phyloP scores from a whole-genome alignment of 1,284 basidiomycete species.

The Bjerkandera adusta region DNA sequence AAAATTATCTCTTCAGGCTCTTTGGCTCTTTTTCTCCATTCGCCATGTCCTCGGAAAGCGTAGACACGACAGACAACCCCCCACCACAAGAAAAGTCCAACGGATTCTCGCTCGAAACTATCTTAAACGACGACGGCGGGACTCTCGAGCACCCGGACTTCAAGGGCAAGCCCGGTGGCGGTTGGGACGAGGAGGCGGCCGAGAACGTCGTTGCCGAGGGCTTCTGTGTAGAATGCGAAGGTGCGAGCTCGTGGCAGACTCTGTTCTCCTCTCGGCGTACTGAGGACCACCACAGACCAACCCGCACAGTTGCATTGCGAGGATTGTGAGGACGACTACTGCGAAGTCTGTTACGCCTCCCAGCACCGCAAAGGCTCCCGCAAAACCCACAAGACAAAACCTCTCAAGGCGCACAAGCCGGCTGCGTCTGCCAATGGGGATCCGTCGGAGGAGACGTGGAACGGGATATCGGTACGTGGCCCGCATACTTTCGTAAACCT shows the following conservation, averaged over 20 bases:
- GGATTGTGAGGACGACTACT: slow-evolving; percentile 68
- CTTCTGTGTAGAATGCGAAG: slow-evolving; percentile 81
- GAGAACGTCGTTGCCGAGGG: slow-evolving; percentile 54
- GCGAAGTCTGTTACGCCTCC: slow-evolving; percentile 79
- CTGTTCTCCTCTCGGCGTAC: too few relatives aligned
- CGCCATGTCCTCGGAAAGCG: slow-evolving; percentile 6
- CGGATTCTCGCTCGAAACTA: slow-evolving; percentile 61
- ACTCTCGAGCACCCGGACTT: slow-evolving; percentile 51
- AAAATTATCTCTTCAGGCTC: slow-evolving; percentile 10
- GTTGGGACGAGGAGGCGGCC: slow-evolving; percentile 64
- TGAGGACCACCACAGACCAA: slow-evolving; percentile 54
- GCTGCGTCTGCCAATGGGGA: slow-evolving; percentile 17
- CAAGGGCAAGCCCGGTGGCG: slow-evolving; percentile 37
- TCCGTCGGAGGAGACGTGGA: slow-evolving; percentile 14
- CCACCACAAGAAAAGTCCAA: background rate
- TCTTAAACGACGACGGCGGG: slow-evolving; percentile 60
- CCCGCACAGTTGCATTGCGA: slow-evolving; percentile 73
- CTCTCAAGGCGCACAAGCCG: slow-evolving; percentile 35
- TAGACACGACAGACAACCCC: background rate
- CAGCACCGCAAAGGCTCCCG: slow-evolving; percentile 79
- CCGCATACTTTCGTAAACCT: background rate
- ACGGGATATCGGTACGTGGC: slow-evolving; percentile 27
- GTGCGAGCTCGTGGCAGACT: slow-evolving; percentile 33
- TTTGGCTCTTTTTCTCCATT: slow-evolving; percentile 6
- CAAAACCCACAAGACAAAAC: slow-evolving; percentile 58